phyloP scores from a whole-genome alignment of 108 stramenopile species.

The Mediolabrus comicus region DNA sequence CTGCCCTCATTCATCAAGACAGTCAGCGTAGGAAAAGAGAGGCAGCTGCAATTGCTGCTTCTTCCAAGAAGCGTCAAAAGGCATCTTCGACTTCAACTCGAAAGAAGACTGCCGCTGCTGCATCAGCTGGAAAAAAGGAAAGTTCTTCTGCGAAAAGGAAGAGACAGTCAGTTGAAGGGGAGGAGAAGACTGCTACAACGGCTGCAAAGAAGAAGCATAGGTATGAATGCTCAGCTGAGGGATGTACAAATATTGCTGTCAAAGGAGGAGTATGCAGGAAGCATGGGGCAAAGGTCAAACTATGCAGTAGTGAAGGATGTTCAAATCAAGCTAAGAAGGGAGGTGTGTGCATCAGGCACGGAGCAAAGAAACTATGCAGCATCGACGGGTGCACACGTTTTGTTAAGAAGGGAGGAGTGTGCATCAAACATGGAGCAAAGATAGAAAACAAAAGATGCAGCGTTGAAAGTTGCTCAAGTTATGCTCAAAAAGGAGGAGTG shows the following conservation, averaged over 20 bases:
- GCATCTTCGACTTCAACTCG: too few species aligned
- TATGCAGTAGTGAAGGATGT: not conserved
- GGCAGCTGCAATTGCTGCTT: not conserved
- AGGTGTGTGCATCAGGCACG: slow-evolving; percentile 16
- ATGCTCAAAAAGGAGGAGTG: not conserved
- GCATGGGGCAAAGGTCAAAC: not conserved
- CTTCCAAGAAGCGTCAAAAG: not conserved
- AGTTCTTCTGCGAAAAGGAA: too few species aligned
- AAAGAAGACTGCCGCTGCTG: too few species aligned
- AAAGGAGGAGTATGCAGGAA: not conserved
- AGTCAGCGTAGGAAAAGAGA: not conserved
- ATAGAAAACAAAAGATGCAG: not conserved
- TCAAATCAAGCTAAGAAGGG: not conserved
- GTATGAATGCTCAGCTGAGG: not conserved
- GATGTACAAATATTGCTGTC: not conserved
- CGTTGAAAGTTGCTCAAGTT: not conserved
- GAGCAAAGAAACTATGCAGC: slow-evolving; percentile 4
- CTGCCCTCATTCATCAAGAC: not conserved
- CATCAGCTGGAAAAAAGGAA: too few species aligned
- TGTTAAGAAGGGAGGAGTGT: slow-evolving; percentile 1
- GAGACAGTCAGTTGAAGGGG: too few species aligned
- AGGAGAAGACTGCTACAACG: too few species aligned
- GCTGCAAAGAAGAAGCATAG: not conserved
- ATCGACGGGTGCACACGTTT: not conserved
- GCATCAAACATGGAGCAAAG: not conserved